A percentile compares a stretch with the other conserved stretches of the same genome.
Evolutionary conservation across 805 yeast genomes (phyloP).

Genomic region (Priceomyces melissophilus): DNA sequence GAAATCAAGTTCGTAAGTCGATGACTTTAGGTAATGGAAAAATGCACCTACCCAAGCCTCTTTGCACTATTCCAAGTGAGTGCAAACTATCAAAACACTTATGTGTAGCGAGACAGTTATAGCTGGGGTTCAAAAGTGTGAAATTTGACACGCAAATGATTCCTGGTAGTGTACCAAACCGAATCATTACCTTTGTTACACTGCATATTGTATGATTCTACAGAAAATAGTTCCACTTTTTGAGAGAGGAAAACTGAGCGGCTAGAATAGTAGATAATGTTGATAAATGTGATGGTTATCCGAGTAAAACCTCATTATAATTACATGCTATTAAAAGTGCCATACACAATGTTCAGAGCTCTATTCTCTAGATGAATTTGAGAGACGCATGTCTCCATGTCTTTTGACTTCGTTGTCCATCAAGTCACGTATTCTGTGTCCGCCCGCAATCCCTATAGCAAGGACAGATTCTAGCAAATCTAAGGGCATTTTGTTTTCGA

Average conservation of each 20-base stretch:
- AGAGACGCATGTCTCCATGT: conserved; percentile 53
- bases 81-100: no score
- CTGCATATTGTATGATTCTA: no score
- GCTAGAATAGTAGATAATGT: no score
- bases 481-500: conserved; percentile 82
- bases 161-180: neutral
- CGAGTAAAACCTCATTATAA: no score
- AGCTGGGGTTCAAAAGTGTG: neutral
- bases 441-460: conserved; percentile 83
- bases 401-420: conserved; percentile 84
- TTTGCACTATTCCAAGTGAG: no score
- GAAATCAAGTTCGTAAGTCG: neutral
- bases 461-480: conserved; percentile 74
- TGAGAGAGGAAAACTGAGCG: no score
- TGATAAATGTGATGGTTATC: no score
- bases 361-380: conserved; percentile 8
- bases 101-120: no score
- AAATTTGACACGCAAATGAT: conserved; percentile 3
- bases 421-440: conserved; percentile 72
- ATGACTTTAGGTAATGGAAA: conserved; percentile 1
- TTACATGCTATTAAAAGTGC: no score
- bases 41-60: no score
- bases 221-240: no score
- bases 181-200: no score
- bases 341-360: neutral